Percentiles rank a stretch among this genome's conserved stretches.
Conservation (phyloP, 176 grass and related monocot species). For the Pontederia crassipes region DNA sequence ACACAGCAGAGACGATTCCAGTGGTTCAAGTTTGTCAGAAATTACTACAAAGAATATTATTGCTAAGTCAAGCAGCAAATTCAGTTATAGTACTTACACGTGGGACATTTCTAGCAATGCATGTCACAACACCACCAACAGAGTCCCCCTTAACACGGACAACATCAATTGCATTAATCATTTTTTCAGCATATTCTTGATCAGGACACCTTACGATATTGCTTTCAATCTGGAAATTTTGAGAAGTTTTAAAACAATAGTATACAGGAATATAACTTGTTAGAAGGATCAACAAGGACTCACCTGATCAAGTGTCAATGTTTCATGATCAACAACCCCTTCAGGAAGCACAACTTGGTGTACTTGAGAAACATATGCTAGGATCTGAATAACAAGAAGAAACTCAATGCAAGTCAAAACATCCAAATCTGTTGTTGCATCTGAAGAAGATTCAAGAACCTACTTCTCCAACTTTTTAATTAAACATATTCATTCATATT, state of each 20-base stretch:
- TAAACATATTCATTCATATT: no score
- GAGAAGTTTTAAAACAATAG: constrained; percentile 4
- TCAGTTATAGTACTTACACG: constrained; percentile 47
- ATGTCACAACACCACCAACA: constrained; percentile 89
- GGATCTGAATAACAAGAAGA: constrained; percentile 30
- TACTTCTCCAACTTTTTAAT: no score
- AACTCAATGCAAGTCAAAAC: neutral
- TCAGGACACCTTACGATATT: constrained; percentile 93
- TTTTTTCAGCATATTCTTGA: constrained; percentile 93
- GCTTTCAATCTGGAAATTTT: constrained; percentile 74
- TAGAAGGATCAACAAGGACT: constrained; percentile 17
- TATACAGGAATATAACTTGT: neutral
- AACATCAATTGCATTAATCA: constrained; percentile 88
- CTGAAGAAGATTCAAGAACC: no score
- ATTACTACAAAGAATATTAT: neutral
- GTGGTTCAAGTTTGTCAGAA: neutral
- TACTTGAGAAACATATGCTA: constrained; percentile 97
- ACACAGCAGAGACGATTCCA: no score
- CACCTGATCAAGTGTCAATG: constrained; percentile 71
- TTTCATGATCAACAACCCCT: constrained; percentile 70
- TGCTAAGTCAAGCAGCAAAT: neutral
- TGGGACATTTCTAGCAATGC: constrained; percentile 94
- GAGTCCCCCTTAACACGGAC: constrained; percentile 83
- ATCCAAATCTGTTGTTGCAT: neutral
- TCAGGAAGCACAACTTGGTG: constrained; percentile 89